Evolutionary conservation across 148 eudicot genomes (phyloP).

Genomic region (Rhododendron ovatum): DNA sequence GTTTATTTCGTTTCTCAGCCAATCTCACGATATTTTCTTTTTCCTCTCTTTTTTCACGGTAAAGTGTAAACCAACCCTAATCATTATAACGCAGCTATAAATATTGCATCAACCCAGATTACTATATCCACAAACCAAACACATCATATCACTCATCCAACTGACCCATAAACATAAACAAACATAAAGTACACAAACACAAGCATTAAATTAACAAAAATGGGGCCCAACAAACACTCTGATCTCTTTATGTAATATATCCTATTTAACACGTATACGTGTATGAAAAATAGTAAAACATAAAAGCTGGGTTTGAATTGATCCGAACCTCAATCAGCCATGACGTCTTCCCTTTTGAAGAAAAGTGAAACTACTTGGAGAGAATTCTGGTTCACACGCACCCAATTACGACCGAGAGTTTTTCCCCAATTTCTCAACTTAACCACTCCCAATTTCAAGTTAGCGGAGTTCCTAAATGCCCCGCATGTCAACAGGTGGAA

Average conservation of each 20-base stretch:
- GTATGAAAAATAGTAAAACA: background rate
- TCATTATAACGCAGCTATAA: background rate
- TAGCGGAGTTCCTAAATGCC: background rate
- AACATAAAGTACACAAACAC: background rate
- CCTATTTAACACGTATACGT: background rate
- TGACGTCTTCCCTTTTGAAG: background rate
- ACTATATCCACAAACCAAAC: background rate
- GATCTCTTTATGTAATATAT: background rate
- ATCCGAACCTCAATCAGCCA: background rate
- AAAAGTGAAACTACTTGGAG: background rate
- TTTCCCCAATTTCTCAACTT: background rate
- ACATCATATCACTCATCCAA: background rate
- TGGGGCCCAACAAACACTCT: background rate
- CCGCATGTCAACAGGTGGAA: background rate
- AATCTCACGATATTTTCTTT: background rate
- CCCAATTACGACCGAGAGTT: background rate
- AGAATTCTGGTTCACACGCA: background rate
- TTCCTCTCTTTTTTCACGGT: background rate
- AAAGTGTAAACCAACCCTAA: background rate
- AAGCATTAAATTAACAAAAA: background rate
- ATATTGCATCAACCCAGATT: background rate
- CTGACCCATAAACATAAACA: background rate
- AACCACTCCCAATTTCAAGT: background rate
- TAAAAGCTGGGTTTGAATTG: background rate
- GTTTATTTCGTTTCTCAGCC: background rate